Percentiles rank a stretch among this genome's conserved stretches.
Evolutionary conservation across 208 protist genomes (phyloP).

Genomic region (Acanthamoeba quina): DNA sequence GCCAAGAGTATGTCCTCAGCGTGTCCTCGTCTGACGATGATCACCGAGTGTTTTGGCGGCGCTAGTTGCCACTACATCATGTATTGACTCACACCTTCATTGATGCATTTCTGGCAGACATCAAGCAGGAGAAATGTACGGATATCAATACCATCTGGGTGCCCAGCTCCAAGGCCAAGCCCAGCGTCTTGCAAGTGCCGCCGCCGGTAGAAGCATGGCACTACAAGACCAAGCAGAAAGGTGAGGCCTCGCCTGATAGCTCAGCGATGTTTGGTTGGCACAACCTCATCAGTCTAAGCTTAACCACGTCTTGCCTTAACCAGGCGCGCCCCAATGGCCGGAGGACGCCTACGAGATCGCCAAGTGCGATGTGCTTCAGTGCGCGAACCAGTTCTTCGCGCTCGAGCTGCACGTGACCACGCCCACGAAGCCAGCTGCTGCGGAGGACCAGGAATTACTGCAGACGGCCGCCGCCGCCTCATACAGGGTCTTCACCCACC

Average conservation of each 20-base stretch:
- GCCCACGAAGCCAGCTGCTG: neutral
- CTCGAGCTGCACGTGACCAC: neutral
- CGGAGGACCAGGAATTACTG: neutral
- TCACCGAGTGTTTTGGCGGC: too few relatives aligned
- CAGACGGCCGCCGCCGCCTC: neutral
- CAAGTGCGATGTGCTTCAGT: slow-evolving; percentile 30
- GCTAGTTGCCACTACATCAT: too few relatives aligned
- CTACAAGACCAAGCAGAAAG: neutral
- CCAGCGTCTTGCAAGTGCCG: slow-evolving; percentile 16
- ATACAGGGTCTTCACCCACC: slow-evolving; percentile 53
- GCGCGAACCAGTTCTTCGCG: neutral
- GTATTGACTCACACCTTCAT: too few relatives aligned
- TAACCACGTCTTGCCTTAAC: neutral
- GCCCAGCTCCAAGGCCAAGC: neutral
- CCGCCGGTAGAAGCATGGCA: neutral
- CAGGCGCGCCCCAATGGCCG: neutral
- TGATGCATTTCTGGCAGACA: neutral
- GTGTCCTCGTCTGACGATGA: neutral
- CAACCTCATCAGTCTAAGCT: too few relatives aligned
- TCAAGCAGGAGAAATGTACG: neutral
- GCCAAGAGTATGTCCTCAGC: neutral
- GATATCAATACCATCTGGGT: slow-evolving; percentile 50
- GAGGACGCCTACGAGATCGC: slow-evolving; percentile 34
- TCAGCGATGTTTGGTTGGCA: too few relatives aligned
- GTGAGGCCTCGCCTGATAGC: neutral